Base-by-base conservation (phyloP, 208 protist genomes). In the Wallacemonas collosoma region DNA sequence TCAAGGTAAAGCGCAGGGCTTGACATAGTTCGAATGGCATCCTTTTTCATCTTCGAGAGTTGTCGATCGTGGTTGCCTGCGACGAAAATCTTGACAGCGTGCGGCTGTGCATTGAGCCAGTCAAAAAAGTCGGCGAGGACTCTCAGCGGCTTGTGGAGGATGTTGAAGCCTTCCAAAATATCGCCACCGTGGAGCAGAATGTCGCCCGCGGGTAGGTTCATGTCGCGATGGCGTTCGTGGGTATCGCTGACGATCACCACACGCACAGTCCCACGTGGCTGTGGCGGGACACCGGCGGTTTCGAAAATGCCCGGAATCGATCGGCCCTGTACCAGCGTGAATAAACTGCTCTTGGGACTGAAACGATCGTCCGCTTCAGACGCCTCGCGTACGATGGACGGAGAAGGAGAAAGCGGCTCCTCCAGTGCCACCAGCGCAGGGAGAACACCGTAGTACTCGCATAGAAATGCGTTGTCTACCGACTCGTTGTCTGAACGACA, bases 61-160 rank as follows among this genome's bases (percentile, higher is more conserved):
- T 61, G 53, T 8, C 61, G 79, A 65, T 96, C 94, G 73, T 96
- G 91, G 70, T 97, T 97, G 15, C 94, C 94, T 0, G 73, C 90
- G 43, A 97, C 93, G 50, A 95, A 53, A 15, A 97, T 66, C 73
- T 97, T 97, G 40, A 92, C 83, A 1, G 76, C 57, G 68, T 96
- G 89, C 9, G 94, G 91, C 43, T 90, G 92, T 43, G 68, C 74
- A 15, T 72, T 80, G 61, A 97, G 61, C 83, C 87, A 97, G 5
- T 41, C 61, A 43, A 82, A 75, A 68, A 97, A 95, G 68, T 90
- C 79, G 3, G 3, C 3, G 5, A 65, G 60, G 2, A 48, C 60
- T 26, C 50, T 65, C 9, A 47, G 43, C 4, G 91, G 40, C 54
- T 73, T 71, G 36, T 71, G 41, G 1, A 71, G 54, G n/a, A 57